phyloP scores from a whole-genome alignment of 1,284 basidiomycete species.

The Sporisorium sorghi region DNA sequence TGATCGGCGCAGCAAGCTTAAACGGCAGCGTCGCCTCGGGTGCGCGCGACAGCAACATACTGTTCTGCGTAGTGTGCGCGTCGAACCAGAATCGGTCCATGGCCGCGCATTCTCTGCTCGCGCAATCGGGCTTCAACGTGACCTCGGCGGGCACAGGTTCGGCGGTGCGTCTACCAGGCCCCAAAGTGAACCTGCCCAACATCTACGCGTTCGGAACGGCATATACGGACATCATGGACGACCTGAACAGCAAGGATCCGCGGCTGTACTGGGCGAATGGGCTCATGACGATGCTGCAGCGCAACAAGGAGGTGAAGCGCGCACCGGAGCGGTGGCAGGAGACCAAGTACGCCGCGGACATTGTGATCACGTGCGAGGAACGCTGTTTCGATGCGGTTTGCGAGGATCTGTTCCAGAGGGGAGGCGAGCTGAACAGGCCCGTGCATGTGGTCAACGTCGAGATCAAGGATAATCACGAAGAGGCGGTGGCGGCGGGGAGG shows the following conservation, averaged over 20 bases:
- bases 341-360: conserved; percentile 83
- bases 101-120: conserved; percentile 93
- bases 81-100: conserved; percentile 99
- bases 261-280: conserved; percentile 92
- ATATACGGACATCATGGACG: conserved; percentile 94
- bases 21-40: conserved; percentile 29
- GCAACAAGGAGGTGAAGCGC: conserved; percentile 89
- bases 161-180: conserved; percentile 93
- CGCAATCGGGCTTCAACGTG: conserved; percentile 87
- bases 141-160: conserved; percentile 96
- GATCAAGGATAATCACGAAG: conserved; percentile 99
- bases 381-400: conserved; percentile 98
- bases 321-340: conserved; percentile 99
- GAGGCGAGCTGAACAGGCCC: conserved; percentile 90
- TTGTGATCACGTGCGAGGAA: conserved; percentile 99
- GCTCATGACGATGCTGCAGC: conserved; percentile 94
- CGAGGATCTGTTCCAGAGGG: conserved; percentile 89
- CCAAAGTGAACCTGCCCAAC: conserved; percentile 96
- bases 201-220: conserved; percentile 98
- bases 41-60: conserved; percentile 24
- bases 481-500: conserved; percentile 92
- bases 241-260: conserved; percentile 86
- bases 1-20: conserved; percentile 17
- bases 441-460: conserved; percentile 98
- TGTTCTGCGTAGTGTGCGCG: conserved; percentile 96